Conservation (phyloP, 495 filamentous ascomycete genomes). For the Talaromyces thailandensis region DNA sequence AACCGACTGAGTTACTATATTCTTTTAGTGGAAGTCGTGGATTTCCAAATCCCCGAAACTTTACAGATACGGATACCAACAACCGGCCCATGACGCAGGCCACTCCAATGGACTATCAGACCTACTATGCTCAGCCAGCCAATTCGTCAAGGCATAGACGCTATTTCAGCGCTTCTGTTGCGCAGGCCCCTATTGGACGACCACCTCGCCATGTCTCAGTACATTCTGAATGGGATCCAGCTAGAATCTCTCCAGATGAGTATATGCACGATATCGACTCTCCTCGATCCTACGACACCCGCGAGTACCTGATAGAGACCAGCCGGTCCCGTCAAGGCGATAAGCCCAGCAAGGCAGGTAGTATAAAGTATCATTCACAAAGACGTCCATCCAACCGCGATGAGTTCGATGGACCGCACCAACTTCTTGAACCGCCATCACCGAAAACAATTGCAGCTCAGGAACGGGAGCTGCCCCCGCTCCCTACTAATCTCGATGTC, state of each 20-base stretch:
- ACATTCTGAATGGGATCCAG: conserved; percentile 30
- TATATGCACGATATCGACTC: conserved; percentile 24
- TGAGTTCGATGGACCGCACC: conserved; percentile 81
- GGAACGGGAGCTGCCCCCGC: conserved; percentile 69
- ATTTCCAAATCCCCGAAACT: conserved; percentile 21
- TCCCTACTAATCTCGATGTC: conserved; percentile 72
- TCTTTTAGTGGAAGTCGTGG: conserved; percentile 25
- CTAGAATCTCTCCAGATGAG: conserved; percentile 23
- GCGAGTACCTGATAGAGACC: conserved; percentile 33
- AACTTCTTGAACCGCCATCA: conserved; percentile 61
- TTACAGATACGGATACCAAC: conserved; percentile 19
- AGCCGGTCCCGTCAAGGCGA: conserved; percentile 25
- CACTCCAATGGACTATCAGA: conserved; percentile 25
- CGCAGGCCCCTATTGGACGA: conserved; percentile 27
- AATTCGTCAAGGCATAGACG: conserved; percentile 6
- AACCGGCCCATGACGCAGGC: conserved; percentile 12
- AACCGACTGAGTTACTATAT: conserved; percentile 8
- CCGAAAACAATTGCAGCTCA: conserved; percentile 59
- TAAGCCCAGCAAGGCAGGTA: conserved; percentile 31
- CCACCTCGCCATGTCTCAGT: conserved; percentile 19
- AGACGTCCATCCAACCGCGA: conserved; percentile 72
- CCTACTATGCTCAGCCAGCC: conserved; percentile 16
- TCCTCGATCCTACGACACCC: conserved; percentile 23
- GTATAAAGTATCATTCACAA: conserved; percentile 50
- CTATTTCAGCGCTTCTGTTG: conserved; percentile 3